A percentile compares a stretch with the other conserved stretches of the same genome.
These are phyloP conservation scores for Rubia tinctorum DNA, from an alignment of 305 asterid species.

Conservation along the genomic window DNA sequence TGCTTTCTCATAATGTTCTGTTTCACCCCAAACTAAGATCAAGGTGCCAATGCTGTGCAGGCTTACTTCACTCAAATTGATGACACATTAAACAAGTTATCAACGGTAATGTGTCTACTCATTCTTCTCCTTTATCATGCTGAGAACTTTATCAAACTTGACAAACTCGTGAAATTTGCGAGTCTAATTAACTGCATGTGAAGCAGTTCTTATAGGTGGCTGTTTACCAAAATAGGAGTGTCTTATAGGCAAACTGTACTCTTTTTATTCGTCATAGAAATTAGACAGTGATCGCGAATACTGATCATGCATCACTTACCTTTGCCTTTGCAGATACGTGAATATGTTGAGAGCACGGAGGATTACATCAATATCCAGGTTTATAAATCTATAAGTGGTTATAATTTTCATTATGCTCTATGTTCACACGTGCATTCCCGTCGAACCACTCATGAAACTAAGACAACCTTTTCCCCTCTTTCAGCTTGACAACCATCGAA, in stretches of 20 bases:
- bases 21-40: too few species aligned
- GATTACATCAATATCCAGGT: constrained; percentile 97
- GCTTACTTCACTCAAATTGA: constrained; percentile 73
- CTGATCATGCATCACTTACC: neutral
- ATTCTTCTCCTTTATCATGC: too few species aligned
- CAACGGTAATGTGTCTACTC: constrained; percentile 49
- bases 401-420: neutral
- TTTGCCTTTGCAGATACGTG: constrained; percentile 66
- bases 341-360: constrained; percentile 87
- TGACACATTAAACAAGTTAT: constrained; percentile 80
- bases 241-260: neutral
- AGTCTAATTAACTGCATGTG: too few species aligned
- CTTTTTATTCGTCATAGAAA: neutral
- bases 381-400: constrained; percentile 1
- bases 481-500: constrained; percentile 95
- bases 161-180: neutral
- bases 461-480: constrained; percentile 4
- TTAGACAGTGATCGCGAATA: neutral
- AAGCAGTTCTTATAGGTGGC: too few species aligned
- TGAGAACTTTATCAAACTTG: too few species aligned
- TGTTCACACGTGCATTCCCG: neutral
- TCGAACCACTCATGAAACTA: constrained; percentile 10
- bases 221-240: neutral
- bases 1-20: too few species aligned
- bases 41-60: too few species aligned